phyloP scores from a whole-genome alignment of 495 filamentous ascomycete genomes.

The Trichocladium uniseriatum region DNA sequence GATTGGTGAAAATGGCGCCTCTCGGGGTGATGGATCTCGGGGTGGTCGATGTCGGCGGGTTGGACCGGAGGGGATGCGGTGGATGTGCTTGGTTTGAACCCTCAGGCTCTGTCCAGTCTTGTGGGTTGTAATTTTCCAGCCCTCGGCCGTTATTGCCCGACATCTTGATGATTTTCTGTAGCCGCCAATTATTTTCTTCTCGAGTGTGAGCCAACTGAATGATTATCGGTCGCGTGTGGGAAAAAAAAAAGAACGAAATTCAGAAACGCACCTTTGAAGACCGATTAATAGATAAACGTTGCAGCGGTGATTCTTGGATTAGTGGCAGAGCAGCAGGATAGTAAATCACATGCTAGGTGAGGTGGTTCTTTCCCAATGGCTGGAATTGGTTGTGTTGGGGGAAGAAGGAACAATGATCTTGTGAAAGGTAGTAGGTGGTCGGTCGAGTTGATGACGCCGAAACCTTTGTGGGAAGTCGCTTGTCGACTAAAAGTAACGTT shows the following conservation, averaged over 20 bases:
- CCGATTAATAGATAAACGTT: neutral
- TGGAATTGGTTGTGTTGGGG: neutral
- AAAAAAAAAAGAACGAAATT: too few species aligned
- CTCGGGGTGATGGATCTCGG: conserved; percentile 15
- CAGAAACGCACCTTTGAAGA: neutral
- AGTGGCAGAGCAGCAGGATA: neutral
- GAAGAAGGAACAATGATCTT: neutral
- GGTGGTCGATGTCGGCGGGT: neutral
- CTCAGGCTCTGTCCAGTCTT: neutral
- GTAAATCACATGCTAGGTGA: neutral
- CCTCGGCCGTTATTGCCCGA: conserved; percentile 6
- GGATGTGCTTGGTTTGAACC: neutral
- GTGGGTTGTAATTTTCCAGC: neutral
- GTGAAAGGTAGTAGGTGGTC: too few species aligned
- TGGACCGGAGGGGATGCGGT: neutral
- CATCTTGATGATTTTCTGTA: conserved; percentile 1
- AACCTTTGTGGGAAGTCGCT: too few species aligned
- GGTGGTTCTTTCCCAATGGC: neutral
- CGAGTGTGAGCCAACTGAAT: too few species aligned
- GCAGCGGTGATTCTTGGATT: neutral
- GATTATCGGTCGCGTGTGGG: too few species aligned
- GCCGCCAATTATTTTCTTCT: neutral
- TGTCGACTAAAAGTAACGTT: too few species aligned
- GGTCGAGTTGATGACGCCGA: too few species aligned
- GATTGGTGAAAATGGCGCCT: conserved; percentile 15